Evolutionary conservation across 106 monocot genomes (phyloP), one percentile per base, ranked within the genome.

Genomic region (Platanthera zijinensis): DNA sequence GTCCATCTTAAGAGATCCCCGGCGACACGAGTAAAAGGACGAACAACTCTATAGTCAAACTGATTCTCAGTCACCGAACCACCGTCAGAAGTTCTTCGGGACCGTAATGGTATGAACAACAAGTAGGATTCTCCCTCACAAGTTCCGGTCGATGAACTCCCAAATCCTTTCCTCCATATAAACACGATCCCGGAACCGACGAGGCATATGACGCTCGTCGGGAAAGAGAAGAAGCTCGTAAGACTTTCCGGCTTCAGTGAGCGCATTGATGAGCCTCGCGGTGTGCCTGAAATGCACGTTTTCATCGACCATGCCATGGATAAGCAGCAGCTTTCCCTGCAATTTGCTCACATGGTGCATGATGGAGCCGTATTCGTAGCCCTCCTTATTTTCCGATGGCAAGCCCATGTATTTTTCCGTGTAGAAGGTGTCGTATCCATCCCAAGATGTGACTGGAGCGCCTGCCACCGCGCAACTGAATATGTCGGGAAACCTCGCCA

Each of bases 101-200:
- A 56, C 56, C 1, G 12, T 56, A 56, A 56, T 21, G 8, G 1
- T n/a, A 61, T 19, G 59, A 21, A 39, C 39, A 39, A 3, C 39
- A 3, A 39, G 39, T 19, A 19, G 8, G 67, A 10, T 39, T 7
- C 67, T 11, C 32, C 22, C 67, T 93, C 82, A 95, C 53, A 94
- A 80, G 80, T 82, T 97, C 80, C 86, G 89, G 74, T 91, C 87
- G 17, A 97, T 57, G 72, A 94, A 97, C 48, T 92, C 94, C 97
- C 89, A 93, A 75, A 97, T 94, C 70, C 93, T 91, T 78, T 91
- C 91, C 76, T 97, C 96, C 93, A 97, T 97, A 76, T 97, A 93
- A 68, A 94, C 86, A 46, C 93, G 88, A 51, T 97, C 96, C 49
- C 74, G 25, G 8, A 91, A 70, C 32, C 93, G 82, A 1, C 96